Evolutionary conservation across 1,139 yeast species (phyloP).

Genomic region (Nadsonia commutata): DNA sequence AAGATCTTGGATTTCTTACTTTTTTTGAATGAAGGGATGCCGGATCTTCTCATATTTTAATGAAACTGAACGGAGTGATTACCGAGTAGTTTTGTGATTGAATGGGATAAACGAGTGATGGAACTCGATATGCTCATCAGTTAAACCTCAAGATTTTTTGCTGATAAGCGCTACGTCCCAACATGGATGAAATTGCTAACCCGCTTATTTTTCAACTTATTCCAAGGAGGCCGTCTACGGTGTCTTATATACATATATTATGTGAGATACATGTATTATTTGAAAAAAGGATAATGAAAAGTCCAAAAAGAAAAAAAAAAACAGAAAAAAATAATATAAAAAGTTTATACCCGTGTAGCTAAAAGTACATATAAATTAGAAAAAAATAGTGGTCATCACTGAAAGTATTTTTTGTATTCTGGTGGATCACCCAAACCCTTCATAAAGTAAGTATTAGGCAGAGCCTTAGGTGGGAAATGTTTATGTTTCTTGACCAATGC

Average conservation of each 20-base stretch:
- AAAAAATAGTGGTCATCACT: background rate
- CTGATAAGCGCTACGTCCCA: too few relatives aligned
- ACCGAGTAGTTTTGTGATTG: too few relatives aligned
- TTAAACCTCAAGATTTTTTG: too few relatives aligned
- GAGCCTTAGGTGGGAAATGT: background rate
- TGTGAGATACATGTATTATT: background rate
- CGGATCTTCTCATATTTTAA: background rate
- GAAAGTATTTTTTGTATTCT: background rate
- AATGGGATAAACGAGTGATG: too few relatives aligned
- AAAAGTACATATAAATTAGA: background rate
- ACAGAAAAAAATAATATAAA: background rate
- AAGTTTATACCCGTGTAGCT: too few relatives aligned
- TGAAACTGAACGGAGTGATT: too few relatives aligned
- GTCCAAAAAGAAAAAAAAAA: background rate
- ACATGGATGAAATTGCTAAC: too few relatives aligned
- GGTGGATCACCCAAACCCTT: background rate
- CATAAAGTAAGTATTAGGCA: background rate
- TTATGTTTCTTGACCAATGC: background rate
- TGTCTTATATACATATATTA: too few relatives aligned
- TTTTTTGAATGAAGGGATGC: background rate
- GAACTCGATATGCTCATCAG: too few relatives aligned
- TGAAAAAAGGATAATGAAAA: background rate
- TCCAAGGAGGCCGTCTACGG: too few relatives aligned
- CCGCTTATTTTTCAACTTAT: too few relatives aligned
- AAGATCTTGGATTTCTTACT: background rate